Base-by-base conservation (phyloP, 768 basidiomycete species). In the Lactarius pseudohatsudake region DNA sequence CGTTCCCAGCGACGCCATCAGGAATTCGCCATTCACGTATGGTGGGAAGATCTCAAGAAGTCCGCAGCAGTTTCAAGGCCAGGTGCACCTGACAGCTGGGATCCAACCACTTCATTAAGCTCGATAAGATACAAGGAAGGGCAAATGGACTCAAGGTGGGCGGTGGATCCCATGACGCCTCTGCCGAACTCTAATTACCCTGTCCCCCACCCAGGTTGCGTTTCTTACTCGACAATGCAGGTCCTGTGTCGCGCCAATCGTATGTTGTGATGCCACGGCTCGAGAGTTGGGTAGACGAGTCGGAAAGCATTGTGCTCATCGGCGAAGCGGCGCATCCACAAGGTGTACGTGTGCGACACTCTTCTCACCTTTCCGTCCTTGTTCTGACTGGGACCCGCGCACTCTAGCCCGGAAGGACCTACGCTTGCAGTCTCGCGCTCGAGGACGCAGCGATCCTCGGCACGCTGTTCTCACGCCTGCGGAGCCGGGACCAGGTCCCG, bases 251-350 rank as follows among this genome's bases (percentile, higher is more conserved):
- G 53, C 57, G 65, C 26, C 61, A 77, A 77, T 71, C 78, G 15
- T 72, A 78, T 20, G 73, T 79, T 73, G 78, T 77, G 69, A 72
- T 77, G 18, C 68, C 73, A 59, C 78, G 74, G 32, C 75, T 79
- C 34, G 73, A 76, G 36, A 76, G 64, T 18, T 80, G 79, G 80
- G 69, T 81, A 43, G 79, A 79, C 67, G 70, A 71, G 5, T 72
- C 74, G 9, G 75, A 73, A 54, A 74, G 72, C 45, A 74, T 80
- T 62, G 71, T 73, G 36, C 73, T 81, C 22, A 72, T 81, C 38
- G 80, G 80, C 13, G 80, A 81, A 62, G 64, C 75, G 28, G 75
- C 75, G 38, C 75, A 76, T 61, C 75, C 75, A 13, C 74, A 73
- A 70, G 53, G 71, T 45, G 70, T 71, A 66, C 58, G 76, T 75